These are phyloP conservation scores for Hemileccinum rubropunctum DNA, from an alignment of 768 basidiomycete genomes.

Conservation along the genomic window DNA sequence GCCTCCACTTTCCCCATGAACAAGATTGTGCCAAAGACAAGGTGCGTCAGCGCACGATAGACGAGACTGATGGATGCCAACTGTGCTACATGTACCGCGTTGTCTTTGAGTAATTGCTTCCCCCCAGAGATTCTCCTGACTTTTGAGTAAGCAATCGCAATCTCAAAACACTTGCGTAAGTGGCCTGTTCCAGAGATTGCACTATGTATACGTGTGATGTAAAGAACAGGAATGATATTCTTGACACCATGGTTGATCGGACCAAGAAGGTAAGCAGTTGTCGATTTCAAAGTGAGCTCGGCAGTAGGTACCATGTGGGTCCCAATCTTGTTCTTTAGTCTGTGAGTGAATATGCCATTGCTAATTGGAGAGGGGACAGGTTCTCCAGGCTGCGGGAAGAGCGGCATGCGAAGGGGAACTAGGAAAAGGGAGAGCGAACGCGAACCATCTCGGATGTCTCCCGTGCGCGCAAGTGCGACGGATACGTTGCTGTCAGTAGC, in stretches of 20 bases:
- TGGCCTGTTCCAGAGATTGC: slow-evolving; percentile 53
- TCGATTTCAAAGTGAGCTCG: slow-evolving; percentile 59
- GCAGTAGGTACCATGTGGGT: slow-evolving; percentile 75
- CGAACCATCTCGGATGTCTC: slow-evolving; percentile 51
- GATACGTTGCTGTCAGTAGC: slow-evolving; percentile 75
- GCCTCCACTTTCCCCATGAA: slow-evolving; percentile 66
- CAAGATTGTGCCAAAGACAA: slow-evolving; percentile 56
- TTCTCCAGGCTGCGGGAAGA: slow-evolving; percentile 41
- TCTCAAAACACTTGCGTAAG: slow-evolving; percentile 60
- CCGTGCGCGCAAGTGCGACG: slow-evolving; percentile 73
- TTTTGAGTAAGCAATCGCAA: slow-evolving; percentile 61
- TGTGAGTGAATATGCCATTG: slow-evolving; percentile 68
- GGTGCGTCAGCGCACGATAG: slow-evolving; percentile 64
- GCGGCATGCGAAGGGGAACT: slow-evolving; percentile 56
- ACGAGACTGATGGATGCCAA: slow-evolving; percentile 58
- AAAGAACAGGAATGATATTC: slow-evolving; percentile 66
- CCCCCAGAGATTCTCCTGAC: slow-evolving; percentile 58
- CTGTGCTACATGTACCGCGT: slow-evolving; percentile 61
- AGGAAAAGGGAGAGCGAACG: slow-evolving; percentile 73
- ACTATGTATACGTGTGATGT: slow-evolving; percentile 74
- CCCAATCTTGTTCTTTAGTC: slow-evolving; percentile 77
- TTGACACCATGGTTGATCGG: slow-evolving; percentile 57
- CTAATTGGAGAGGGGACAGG: slow-evolving; percentile 45
- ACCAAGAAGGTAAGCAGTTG: slow-evolving; percentile 66
- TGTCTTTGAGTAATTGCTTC: slow-evolving; percentile 47